Evolutionary conservation across 805 yeast genomes (phyloP).

Genomic region (Candida argentea): DNA sequence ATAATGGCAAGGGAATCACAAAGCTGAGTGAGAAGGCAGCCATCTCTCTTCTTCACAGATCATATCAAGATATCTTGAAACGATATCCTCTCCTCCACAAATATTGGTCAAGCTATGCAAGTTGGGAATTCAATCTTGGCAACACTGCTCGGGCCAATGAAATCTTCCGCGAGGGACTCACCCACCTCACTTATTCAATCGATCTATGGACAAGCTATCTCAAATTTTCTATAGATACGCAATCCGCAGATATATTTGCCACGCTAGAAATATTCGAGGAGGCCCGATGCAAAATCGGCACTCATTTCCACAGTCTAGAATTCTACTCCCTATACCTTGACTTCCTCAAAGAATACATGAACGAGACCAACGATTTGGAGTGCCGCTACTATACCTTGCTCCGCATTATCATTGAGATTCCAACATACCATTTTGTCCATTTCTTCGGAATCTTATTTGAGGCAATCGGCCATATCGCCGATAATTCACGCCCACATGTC

Average conservation of each 20-base stretch:
- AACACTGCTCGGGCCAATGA: constrained; percentile 23
- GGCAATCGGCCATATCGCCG: constrained; percentile 18
- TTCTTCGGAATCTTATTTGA: constrained; percentile 32
- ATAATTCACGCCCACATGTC: neutral
- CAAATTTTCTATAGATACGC: constrained; percentile 26
- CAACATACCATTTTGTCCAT: constrained; percentile 42
- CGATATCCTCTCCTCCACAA: constrained; percentile 42
- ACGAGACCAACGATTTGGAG: constrained; percentile 11
- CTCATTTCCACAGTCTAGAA: constrained; percentile 39
- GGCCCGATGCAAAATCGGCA: constrained; percentile 41
- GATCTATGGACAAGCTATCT: constrained; percentile 44
- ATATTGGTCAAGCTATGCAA: constrained; percentile 50
- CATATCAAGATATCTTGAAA: constrained; percentile 34
- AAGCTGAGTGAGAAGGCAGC: constrained; percentile 22
- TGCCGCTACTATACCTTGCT: constrained; percentile 32
- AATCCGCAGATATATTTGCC: constrained; percentile 16
- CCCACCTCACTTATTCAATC: constrained; percentile 32
- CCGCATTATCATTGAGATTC: constrained; percentile 43
- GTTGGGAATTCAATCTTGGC: constrained; percentile 36
- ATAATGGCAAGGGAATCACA: constrained; percentile 17
- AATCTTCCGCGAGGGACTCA: constrained; percentile 13
- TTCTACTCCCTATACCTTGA: constrained; percentile 42
- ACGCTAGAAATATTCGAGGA: constrained; percentile 31
- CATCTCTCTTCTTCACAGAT: constrained; percentile 22
- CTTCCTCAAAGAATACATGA: constrained; percentile 25